These are phyloP conservation scores for Cercospora berteroae DNA, from an alignment of 2,329 filamentous ascomycete genomes.

Conservation along the genomic window DNA sequence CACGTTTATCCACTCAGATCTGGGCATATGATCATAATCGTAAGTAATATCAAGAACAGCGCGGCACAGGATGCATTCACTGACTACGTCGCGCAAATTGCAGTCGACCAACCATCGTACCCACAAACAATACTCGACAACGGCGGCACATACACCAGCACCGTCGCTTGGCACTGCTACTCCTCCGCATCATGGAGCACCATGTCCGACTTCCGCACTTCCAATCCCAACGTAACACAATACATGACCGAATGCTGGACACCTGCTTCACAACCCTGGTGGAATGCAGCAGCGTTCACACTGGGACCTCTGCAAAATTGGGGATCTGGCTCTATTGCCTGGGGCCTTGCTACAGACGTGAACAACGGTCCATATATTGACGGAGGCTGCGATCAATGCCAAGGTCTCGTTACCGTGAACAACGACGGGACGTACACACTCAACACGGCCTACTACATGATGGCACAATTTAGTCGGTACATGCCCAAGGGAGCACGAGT, in stretches of 20 bases:
- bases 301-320: slow-evolving; percentile 28
- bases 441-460: slow-evolving; percentile 26
- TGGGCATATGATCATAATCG: slow-evolving; percentile 28
- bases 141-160: slow-evolving; percentile 20
- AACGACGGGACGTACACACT: slow-evolving; percentile 18
- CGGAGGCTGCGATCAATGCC: slow-evolving; percentile 20
- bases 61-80: background rate
- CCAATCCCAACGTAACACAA: slow-evolving; percentile 20
- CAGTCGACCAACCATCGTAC: slow-evolving; percentile 18
- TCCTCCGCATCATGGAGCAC: slow-evolving; percentile 16
- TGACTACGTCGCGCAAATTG: background rate
- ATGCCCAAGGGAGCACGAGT: slow-evolving; percentile 21
- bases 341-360: slow-evolving; percentile 21
- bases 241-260: slow-evolving; percentile 30
- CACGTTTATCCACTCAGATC: slow-evolving; percentile 16
- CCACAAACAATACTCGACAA: slow-evolving; percentile 22
- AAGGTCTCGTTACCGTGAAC: slow-evolving; percentile 22
- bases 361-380: slow-evolving; percentile 22
- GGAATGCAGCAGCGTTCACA: slow-evolving; percentile 24
- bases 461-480: slow-evolving; percentile 25
- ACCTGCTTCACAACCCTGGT: slow-evolving; percentile 18
- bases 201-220: slow-evolving; percentile 20
- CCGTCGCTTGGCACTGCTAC: slow-evolving; percentile 29
- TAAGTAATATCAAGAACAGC: background rate
- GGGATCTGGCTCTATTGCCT: slow-evolving; percentile 24